A percentile compares a stretch with the other conserved stretches of the same genome.
phyloP scores from a whole-genome alignment of 768 basidiomycete species.

The Psilocybe sp. region DNA sequence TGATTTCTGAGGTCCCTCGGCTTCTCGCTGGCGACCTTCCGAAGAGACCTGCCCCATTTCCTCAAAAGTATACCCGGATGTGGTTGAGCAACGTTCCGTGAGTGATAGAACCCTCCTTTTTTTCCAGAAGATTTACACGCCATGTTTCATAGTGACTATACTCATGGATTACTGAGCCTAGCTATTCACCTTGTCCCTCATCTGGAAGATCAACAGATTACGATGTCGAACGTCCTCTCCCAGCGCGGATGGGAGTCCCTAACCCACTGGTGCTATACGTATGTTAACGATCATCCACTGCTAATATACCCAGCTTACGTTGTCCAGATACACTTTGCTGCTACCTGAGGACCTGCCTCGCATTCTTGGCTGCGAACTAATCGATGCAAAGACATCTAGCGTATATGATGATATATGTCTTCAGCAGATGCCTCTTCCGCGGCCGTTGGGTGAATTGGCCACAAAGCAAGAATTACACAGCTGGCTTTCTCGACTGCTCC shows the following conservation, averaged over 20 bases:
- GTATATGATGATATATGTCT: conserved; percentile 12
- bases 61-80: conserved; percentile 13
- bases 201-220: conserved; percentile 10
- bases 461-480: conserved; percentile 15
- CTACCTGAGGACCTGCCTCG: conserved; percentile 6
- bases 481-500: conserved; percentile 15
- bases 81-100: conserved; percentile 22
- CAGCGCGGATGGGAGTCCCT: conserved; percentile 8
- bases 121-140: neutral
- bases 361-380: conserved; percentile 8
- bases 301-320: neutral
- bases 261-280: conserved; percentile 11
- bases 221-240: conserved; percentile 15
- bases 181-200: conserved; percentile 14
- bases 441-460: conserved; percentile 9
- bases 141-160: conserved; percentile 6
- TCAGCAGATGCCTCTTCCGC: conserved; percentile 9
- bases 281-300: neutral
- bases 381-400: conserved; percentile 1
- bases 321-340: conserved; percentile 10
- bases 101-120: too few relatives aligned
- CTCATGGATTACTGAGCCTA: conserved; percentile 12
- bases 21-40: conserved; percentile 16
- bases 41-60: conserved; percentile 8
- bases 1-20: conserved; percentile 9